Evolutionary conservation across 805 yeast species (phyloP).

Genomic region (Yarrowia deformans): DNA sequence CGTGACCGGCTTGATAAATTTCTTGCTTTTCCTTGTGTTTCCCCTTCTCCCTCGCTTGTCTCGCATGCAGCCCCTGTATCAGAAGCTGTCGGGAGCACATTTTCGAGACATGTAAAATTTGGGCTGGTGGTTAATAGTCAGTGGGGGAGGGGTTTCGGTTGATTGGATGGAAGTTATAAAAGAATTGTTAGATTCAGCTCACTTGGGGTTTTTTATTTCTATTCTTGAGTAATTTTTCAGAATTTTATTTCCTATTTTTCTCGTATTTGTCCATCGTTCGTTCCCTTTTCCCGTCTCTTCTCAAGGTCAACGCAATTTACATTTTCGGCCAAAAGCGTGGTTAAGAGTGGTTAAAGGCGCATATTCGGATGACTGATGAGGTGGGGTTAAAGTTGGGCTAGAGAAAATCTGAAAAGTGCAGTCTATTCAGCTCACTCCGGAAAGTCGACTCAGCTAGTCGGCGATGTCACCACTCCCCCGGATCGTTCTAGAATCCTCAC

Average conservation of each 20-base stretch:
- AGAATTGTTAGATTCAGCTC: too few species aligned
- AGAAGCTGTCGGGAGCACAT: constrained; percentile 17
- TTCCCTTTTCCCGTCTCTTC: too few species aligned
- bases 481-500: too few species aligned
- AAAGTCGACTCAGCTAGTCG: not conserved
- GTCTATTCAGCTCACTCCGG: not conserved
- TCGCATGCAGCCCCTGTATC: constrained; percentile 31
- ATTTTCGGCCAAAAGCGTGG: too few species aligned
- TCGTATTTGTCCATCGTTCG: too few species aligned
- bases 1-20: not conserved
- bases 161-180: not conserved
- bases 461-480: too few species aligned
- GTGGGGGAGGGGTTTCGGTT: not conserved
- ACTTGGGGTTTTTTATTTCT: not conserved
- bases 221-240: not conserved
- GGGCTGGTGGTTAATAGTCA: not conserved
- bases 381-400: too few species aligned
- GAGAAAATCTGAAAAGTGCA: not conserved
- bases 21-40: too few species aligned
- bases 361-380: not conserved
- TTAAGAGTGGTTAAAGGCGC: not conserved
- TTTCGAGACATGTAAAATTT: not conserved
- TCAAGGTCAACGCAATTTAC: not conserved
- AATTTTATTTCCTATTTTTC: too few species aligned
- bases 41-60: not conserved